Evolutionary conservation across 1,284 basidiomycete species (phyloP), one percentile per base, ranked within the genome.

Genomic region (Ceratobasidium papillatum): DNA sequence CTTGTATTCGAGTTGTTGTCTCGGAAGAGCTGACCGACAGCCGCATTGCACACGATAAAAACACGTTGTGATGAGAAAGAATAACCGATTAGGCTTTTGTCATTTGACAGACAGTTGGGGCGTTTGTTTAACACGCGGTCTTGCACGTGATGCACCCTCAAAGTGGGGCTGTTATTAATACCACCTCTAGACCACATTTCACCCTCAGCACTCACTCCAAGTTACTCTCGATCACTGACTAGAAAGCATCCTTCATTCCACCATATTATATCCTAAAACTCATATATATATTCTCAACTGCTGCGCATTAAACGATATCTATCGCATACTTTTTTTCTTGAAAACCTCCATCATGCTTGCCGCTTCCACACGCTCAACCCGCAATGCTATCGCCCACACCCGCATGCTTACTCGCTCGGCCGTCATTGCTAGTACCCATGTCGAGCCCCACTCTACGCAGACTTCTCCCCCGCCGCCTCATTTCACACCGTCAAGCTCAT

Each of bases 271-370:
- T 61, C 34, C 41, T 72, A 72, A 59, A 36, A 32, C 43, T 51
- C 19, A n/a, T 72, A 72, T 72, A 72, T 72, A 72, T 59, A 71
- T 62, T 72, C 41, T 49, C 66, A 47, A 34, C 47, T 47, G n/a
- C 43, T 27, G 45, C 45, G 32, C 69, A 38, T 52, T 51, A 36
- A 52, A 51, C 41, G 43, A 51, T 61, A 61, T 72, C 56, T 62
- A 58, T 52, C 54, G 14, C 36, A 51, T 38, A 30, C 43, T 36
- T 61, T 72, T 62, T n/a, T 61, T 62, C 32, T 72, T 72, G 45
- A n/a, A 58, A 58, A 45, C 45, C 49, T 30, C 22, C 69, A 71
- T 58, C 27, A 72, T 72, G 69, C 69, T 72, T 43, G 56, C 45
- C 41, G 58, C 69, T 72, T 58, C 69, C 69, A 72, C 69, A 62